Evolutionary conservation across 345 rosid genomes (phyloP).

Genomic region (Cardamine occulta): DNA sequence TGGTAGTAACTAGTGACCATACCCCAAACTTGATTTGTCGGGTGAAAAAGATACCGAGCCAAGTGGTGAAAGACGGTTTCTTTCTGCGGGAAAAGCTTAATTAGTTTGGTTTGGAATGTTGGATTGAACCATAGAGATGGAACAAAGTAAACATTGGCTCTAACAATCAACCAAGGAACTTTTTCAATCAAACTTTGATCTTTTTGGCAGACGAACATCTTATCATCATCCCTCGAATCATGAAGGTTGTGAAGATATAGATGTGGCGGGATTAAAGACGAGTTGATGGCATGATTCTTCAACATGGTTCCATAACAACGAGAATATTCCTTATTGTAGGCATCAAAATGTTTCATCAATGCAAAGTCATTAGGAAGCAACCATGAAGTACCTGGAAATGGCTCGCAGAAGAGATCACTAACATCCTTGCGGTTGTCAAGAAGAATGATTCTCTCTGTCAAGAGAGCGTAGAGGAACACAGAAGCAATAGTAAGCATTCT

Average conservation of each 20-base stretch:
- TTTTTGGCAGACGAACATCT: slow-evolving; percentile 46
- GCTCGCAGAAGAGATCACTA: slow-evolving; percentile 66
- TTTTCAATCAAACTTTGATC: slow-evolving; percentile 34
- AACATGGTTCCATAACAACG: slow-evolving; percentile 41
- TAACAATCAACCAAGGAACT: slow-evolving; percentile 49
- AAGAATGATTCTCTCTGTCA: slow-evolving; percentile 64
- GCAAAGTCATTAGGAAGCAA: slow-evolving; percentile 62
- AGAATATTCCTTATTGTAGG: slow-evolving; percentile 46
- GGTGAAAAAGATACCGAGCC: slow-evolving; percentile 50
- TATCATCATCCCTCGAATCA: slow-evolving; percentile 46
- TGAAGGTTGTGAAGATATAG: slow-evolving; percentile 40
- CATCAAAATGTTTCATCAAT: slow-evolving; percentile 37
- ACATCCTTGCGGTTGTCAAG: slow-evolving; percentile 59
- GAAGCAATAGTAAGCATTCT: slow-evolving; percentile 63
- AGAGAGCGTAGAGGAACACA: slow-evolving; percentile 67
- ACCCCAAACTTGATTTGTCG: slow-evolving; percentile 51
- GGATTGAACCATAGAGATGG: slow-evolving; percentile 50
- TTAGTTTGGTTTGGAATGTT: slow-evolving; percentile 33
- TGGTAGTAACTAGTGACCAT: slow-evolving; percentile 41
- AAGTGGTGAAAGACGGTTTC: slow-evolving; percentile 53
- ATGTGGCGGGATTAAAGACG: slow-evolving; percentile 22
- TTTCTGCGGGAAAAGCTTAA: slow-evolving; percentile 42
- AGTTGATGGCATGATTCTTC: slow-evolving; percentile 24
- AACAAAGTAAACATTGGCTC: slow-evolving; percentile 37
- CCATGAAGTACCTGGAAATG: slow-evolving; percentile 68